Conservation (phyloP, 2,329 filamentous ascomycete genomes). For the Orbilia brochopaga region DNA sequence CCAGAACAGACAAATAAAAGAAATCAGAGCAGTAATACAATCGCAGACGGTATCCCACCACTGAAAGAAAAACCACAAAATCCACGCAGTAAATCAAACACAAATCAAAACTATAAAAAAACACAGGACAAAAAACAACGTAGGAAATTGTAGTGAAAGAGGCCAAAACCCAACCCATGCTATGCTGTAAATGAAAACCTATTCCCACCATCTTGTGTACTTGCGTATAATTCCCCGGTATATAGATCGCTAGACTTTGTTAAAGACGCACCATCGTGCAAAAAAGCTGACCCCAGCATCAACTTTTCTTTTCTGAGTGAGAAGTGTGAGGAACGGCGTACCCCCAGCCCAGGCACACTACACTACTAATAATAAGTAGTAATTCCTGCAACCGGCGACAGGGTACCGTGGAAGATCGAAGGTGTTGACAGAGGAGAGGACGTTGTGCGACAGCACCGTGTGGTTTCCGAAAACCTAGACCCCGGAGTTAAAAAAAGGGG, state of each 20-base stretch:
- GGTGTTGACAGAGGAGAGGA: constrained; percentile 37
- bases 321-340: too few relatives aligned
- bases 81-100: constrained; percentile 18
- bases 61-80: constrained; percentile 4
- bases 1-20: constrained; percentile 18
- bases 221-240: constrained; percentile 17
- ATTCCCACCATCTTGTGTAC: constrained; percentile 30
- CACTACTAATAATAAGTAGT: too few relatives aligned
- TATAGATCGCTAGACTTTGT: too few relatives aligned
- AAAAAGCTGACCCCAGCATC: constrained; percentile 10
- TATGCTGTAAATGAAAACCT: constrained; percentile 43
- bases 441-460: constrained; percentile 42
- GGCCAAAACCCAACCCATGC: constrained; percentile 41
- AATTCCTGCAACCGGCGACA: too few relatives aligned
- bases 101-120: constrained; percentile 13
- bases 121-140: constrained; percentile 28
- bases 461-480: constrained; percentile 17
- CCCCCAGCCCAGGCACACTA: constrained; percentile 1
- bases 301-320: too few relatives aligned
- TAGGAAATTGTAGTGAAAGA: background rate
- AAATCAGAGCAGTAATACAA: constrained; percentile 46
- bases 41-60: constrained; percentile 45
- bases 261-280: too few relatives aligned
- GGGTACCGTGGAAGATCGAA: background rate
- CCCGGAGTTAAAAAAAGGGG: background rate